Evolutionary conservation across 441 rosid genomes (phyloP), one percentile per base, ranked within the genome.

Genomic region (Rhodomyrtus psidioides): DNA sequence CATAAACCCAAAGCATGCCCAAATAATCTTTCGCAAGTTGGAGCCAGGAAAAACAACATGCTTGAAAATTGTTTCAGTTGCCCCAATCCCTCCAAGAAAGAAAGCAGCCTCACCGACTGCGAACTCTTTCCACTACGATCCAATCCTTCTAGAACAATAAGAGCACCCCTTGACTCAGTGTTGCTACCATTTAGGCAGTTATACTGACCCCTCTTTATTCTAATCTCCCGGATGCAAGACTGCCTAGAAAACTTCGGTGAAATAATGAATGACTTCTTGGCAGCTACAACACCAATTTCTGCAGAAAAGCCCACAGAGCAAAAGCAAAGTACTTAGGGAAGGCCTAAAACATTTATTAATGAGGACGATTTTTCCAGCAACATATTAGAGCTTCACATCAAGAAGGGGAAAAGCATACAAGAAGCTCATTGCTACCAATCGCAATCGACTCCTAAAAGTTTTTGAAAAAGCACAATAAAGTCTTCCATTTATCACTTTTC

Each of bases 71-170:
- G n/a, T n/a, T n/a, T n/a, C n/a, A n/a, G n/a, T n/a, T 93, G 93
- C 26, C 98, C 98, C 82, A 88, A 84, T 65, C 92, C 92, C 88
- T 93, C 94, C 91, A 97, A 91, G 93, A 91, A 89, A 30, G 97
- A 91, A 82, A 89, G 88, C 55, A 97, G 84, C 87, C 91, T 94
- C 39, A 92, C 83, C n/a, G 94, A 94, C 60, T 97, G 99, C 0
- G 98, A 94, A 79, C 95, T 93, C 89, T 96, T 97, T 21, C 99
- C 99, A 79, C 99, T 94, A 42, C 98, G 94, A 83, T 97, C 98
- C 90, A 97, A 89, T 12, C 99, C 98, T 93, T 97, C 99, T 39
- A 96, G 89, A 87, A 97, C 99, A 81, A 97, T 90, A 88, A 94
- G 90, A 46, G 99, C 97, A 86, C 98, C 99, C 91, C 98, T 94